Conservation (phyloP, 139 green algal species). For the Asterochloris sp. region DNA sequence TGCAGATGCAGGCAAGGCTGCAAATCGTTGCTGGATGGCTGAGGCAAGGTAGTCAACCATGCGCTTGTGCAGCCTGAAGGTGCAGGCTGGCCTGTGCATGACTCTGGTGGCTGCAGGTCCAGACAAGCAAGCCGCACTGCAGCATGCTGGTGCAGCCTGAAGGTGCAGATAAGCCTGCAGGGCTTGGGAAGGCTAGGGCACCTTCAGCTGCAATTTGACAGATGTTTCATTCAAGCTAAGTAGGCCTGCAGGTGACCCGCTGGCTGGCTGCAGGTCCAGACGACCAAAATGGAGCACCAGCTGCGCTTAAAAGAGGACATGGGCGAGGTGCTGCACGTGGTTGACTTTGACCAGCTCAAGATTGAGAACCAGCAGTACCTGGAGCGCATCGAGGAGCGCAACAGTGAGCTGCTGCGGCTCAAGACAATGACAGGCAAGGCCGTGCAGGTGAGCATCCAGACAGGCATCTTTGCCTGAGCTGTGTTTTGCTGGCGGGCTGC, state of each 20-base stretch:
- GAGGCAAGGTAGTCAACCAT: too few relatives aligned
- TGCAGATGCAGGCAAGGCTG: too few relatives aligned
- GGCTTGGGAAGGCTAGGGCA: too few relatives aligned
- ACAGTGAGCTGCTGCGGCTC: slow-evolving; percentile 76
- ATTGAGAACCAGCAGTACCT: slow-evolving; percentile 91
- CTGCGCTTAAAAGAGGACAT: slow-evolving; percentile 80
- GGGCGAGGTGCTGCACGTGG: slow-evolving; percentile 72
- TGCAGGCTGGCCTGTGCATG: too few relatives aligned
- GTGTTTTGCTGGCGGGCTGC: too few relatives aligned
- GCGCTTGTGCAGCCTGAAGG: too few relatives aligned
- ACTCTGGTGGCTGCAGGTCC: too few relatives aligned
- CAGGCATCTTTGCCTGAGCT: too few relatives aligned
- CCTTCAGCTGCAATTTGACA: neutral
- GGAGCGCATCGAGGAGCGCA: slow-evolving; percentile 78
- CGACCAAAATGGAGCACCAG: slow-evolving; percentile 64
- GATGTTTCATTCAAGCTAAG: neutral
- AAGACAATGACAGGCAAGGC: slow-evolving; percentile 73
- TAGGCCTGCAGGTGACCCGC: too few relatives aligned
- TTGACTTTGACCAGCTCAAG: slow-evolving; percentile 92
- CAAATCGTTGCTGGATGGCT: too few relatives aligned
- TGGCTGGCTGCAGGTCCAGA: slow-evolving; percentile 34
- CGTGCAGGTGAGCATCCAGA: slow-evolving; percentile 46
- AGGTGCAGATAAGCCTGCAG: neutral
- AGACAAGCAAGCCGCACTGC: too few relatives aligned
- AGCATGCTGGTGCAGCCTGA: too few relatives aligned